phyloP scores from a whole-genome alignment of 2,329 filamentous ascomycete species.

The Huntiella abstrusa region DNA sequence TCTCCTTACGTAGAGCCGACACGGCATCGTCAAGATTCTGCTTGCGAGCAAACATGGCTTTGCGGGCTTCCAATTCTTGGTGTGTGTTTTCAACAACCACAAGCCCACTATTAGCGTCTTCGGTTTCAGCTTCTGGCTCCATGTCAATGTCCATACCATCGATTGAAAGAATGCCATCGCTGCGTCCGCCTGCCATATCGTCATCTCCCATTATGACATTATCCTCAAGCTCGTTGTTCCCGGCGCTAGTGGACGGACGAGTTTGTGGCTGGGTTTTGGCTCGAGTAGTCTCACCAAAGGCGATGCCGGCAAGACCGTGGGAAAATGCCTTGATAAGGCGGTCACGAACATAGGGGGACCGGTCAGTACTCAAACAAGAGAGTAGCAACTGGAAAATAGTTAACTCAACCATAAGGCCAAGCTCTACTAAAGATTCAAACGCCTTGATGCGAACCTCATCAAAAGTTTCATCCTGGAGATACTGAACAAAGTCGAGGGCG shows the following conservation, averaged over 20 bases:
- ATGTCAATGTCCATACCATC: conserved; percentile 13
- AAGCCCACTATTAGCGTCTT: conserved; percentile 15
- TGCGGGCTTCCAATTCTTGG: conserved; percentile 35
- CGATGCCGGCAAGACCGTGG: conserved; percentile 41
- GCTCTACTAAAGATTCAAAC: conserved; percentile 43
- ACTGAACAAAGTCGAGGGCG: conserved; percentile 40
- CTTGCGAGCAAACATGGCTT: conserved; percentile 45
- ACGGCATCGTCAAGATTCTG: conserved; percentile 41
- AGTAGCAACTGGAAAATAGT: conserved; percentile 37
- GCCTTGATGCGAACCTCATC: conserved; percentile 47
- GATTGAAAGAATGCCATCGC: conserved; percentile 9
- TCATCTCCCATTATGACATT: neutral
- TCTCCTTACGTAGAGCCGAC: conserved; percentile 24
- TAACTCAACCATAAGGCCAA: conserved; percentile 39
- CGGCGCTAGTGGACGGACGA: neutral
- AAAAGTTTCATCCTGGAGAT: conserved; percentile 43
- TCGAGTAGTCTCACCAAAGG: conserved; percentile 33
- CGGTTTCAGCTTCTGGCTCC: conserved; percentile 17
- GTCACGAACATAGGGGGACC: conserved; percentile 43
- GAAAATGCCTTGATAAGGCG: conserved; percentile 40
- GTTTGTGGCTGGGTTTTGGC: conserved; percentile 4
- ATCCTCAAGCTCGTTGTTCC: neutral
- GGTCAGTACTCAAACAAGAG: conserved; percentile 39
- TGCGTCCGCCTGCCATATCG: neutral
- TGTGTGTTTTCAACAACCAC: conserved; percentile 23